phyloP scores from a whole-genome alignment of 371 early-diverging fungal species.

The Cladochytrium tenue region DNA sequence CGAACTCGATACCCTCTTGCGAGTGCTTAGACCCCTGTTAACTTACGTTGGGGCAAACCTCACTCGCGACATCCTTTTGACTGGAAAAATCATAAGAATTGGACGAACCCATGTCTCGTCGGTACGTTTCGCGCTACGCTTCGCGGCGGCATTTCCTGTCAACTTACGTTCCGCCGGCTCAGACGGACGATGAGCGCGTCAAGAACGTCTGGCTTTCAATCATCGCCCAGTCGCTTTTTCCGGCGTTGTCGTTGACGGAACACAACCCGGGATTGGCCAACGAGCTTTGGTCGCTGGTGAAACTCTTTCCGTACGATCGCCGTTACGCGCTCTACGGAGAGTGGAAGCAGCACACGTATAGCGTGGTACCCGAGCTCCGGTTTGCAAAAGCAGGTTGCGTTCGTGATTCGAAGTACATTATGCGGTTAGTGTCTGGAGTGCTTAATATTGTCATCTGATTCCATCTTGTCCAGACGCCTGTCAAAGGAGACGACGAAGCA shows the following conservation, averaged over 20 bases:
- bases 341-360: conserved; percentile 71
- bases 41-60: too few species aligned
- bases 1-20: too few species aligned
- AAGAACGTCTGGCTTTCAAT: conserved; percentile 59
- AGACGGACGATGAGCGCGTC: conserved; percentile 11
- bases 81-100: too few species aligned
- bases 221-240: conserved; percentile 69
- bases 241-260: conserved; percentile 68
- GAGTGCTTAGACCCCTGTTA: too few species aligned
- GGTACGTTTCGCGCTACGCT: conserved; percentile 36
- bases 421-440: conserved; percentile 47
- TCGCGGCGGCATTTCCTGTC: conserved; percentile 8
- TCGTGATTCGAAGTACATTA: conserved; percentile 61
- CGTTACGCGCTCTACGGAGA: conserved; percentile 77
- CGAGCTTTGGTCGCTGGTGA: conserved; percentile 78
- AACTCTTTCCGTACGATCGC: conserved; percentile 61
- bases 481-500: conserved; percentile 79
- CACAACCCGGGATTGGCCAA: conserved; percentile 66
- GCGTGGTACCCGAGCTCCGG: conserved; percentile 36
- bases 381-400: conserved; percentile 32
- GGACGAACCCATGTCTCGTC: too few species aligned
- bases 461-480: conserved; percentile 55
- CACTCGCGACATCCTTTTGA: too few species aligned
- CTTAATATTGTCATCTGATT: conserved; percentile 7
- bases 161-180: conserved; percentile 6